Conservation (phyloP, 2,329 filamentous ascomycete species). For the Nigrograna mackinnonii region DNA sequence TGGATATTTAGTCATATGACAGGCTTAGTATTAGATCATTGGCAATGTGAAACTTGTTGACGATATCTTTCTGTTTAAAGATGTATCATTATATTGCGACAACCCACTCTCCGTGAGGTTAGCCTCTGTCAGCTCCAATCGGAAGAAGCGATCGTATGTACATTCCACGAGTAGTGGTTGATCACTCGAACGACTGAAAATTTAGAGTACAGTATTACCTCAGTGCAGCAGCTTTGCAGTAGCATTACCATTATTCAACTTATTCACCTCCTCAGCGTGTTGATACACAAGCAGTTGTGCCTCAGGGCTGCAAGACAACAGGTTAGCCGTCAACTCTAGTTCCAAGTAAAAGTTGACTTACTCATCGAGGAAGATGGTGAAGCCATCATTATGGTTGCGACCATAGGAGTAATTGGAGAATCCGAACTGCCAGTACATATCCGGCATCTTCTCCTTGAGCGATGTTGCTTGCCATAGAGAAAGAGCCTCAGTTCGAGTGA, state of each 20-base stretch:
- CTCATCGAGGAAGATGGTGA: slow-evolving; percentile 58
- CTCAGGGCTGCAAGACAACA: slow-evolving; percentile 12
- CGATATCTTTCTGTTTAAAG: no score
- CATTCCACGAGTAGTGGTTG: no score
- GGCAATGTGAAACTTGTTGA: no score
- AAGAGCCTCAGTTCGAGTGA: slow-evolving; percentile 50
- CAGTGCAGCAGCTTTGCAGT: slow-evolving; percentile 1
- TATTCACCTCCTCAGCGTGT: slow-evolving; percentile 24
- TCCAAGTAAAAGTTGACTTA: background rate
- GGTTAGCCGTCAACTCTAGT: background rate
- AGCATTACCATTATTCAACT: slow-evolving; percentile 4
- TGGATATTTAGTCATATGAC: no score
- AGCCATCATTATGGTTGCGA: slow-evolving; percentile 59
- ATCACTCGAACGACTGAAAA: no score
- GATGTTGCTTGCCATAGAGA: slow-evolving; percentile 56
- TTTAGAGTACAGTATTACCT: no score
- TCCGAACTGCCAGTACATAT: slow-evolving; percentile 62
- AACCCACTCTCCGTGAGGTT: no score
- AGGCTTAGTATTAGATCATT: no score
- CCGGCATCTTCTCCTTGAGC: slow-evolving; percentile 52
- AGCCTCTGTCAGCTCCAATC: no score
- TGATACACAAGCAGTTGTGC: slow-evolving; percentile 22
- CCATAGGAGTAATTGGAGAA: slow-evolving; percentile 57
- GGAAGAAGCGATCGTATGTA: no score
- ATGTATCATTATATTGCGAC: no score